Conservation (phyloP, 106 monocot species). For the Posidonia australis region DNA sequence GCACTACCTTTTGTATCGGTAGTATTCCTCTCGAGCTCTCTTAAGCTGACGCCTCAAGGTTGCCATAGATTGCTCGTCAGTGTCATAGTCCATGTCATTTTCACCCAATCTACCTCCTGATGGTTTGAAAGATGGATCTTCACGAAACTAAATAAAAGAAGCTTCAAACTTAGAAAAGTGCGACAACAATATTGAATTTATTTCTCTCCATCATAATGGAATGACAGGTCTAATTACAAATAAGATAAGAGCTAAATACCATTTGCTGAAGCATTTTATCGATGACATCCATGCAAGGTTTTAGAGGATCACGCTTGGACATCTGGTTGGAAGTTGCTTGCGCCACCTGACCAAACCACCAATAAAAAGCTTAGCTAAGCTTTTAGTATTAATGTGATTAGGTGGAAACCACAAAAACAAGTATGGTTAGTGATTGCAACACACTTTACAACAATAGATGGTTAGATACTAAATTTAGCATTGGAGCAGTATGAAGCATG, state of each 20-base stretch:
- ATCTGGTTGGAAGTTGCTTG: slow-evolving; percentile 99
- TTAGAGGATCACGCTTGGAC: slow-evolving; percentile 90
- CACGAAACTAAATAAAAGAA: slow-evolving; percentile 45
- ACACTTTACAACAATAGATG: too few relatives aligned
- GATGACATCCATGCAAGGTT: slow-evolving; percentile 87
- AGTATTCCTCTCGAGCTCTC: slow-evolving; percentile 89
- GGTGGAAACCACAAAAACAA: too few relatives aligned
- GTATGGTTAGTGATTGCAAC: too few relatives aligned
- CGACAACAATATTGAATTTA: not conserved
- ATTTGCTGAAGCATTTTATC: slow-evolving; percentile 84
- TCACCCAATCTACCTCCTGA: slow-evolving; percentile 93
- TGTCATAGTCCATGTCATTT: slow-evolving; percentile 99
- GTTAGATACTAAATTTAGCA: too few relatives aligned
- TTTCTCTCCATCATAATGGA: not conserved
- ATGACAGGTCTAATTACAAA: not conserved
- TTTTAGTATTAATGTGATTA: too few relatives aligned
- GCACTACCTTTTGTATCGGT: slow-evolving; percentile 76
- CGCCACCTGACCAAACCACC: slow-evolving; percentile 44
- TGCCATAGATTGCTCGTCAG: slow-evolving; percentile 96
- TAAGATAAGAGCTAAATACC: slow-evolving; percentile 30
- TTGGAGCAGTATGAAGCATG: too few relatives aligned
- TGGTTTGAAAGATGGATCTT: slow-evolving; percentile 96
- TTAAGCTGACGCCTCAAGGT: slow-evolving; percentile 79
- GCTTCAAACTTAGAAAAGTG: not conserved
- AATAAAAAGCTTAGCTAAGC: not conserved